Base-by-base conservation (phyloP, 2,329 filamentous ascomycete genomes). In the Clonostachys sp. region DNA sequence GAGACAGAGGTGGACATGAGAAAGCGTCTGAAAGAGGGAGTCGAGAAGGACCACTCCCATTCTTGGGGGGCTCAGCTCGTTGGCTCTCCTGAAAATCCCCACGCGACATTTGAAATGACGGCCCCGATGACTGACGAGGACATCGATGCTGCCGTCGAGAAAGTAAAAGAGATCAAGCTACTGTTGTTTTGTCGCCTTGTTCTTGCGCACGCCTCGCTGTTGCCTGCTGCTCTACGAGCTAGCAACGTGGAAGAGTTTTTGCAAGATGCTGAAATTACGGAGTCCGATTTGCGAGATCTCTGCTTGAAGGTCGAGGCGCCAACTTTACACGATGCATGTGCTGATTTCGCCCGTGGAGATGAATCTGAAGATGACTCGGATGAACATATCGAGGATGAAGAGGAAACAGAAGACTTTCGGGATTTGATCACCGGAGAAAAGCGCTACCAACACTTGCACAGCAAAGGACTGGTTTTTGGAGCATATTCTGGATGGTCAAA, bases 1-100 rank as follows among this genome's bases (percentile, higher is more conserved):
- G 60, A 62, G 41, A 59, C 57, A 1, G 60, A 62, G 34, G 50
- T 46, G 3, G 60, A 61, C 35, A 60, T 62, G 56, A 55, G 57
- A 10, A 53, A 57, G 24, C 57, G 49, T 1, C 33, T 62, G 2
- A 56, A 51, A 0, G 42, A 61, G 36, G 58, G 60, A 2, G 57
- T 56, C 34, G 51, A 60, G 47, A 61, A 60, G 48, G 60, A 61
- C 17, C 34, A 50, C 2, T 48, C 58, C 0, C 44, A 50, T 3
- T 6, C 47, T 1, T 50, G 44, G 45, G 57, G 57, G 1, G 48
- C 53, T 30, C 53, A 58, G 16, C 20, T 62, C 1, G 43, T 61
- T 10, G 60, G 60, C 1, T 60, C 57, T 0, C 6, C 60, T 14
- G 56, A 57, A 8, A 62, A 56, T 13, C 59, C 60, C 3, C 18